Evolutionary conservation across 208 protist genomes (phyloP), one percentile per base, ranked within the genome.

Genomic region (Wallacemonas rigidus): DNA sequence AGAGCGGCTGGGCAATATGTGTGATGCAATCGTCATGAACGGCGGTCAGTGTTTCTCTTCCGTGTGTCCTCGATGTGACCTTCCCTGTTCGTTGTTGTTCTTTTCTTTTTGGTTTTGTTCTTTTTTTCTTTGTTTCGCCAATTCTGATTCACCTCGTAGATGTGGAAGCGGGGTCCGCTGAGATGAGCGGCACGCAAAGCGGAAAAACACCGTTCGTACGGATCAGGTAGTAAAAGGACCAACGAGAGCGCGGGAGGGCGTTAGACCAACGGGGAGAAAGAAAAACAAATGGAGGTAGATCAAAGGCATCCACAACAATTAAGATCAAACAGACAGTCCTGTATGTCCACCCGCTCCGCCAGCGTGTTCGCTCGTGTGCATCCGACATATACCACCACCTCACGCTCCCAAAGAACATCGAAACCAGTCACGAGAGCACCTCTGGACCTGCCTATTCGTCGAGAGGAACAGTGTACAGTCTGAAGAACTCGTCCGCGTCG

Each of bases 401-500:
- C 26, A 26, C 26, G 26, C 26, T 26, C 26, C 26, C 26, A 26
- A 26, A 26, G 26, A 26, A 26, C 26, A 26, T 26, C 26, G 26
- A 51, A 51, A 8, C 11, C 47, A 51, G 11, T 15, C 47, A 51
- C 47, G 14, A 51, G 47, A 51, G 47, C 47, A 51, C 47, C 11
- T 51, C 47, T 14, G 11, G 47, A 1, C 47, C 11, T 51, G 1
- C 47, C 11, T 76, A 74, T 54, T 78, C 82, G 40, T 88, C 82
- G 6, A 78, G 68, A 8, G 70, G 80, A 39, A 94, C 81, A 2
- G 88, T 92, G 76, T 90, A 96, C 17, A 80, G 63, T 61, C 81
- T 81, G 64, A 96, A 96, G 70, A 87, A 80, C 51, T 83, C 84
- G 65, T 96, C 89, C 45, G 80, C 77, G 53, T 94, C 91, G 53